Conservation (phyloP, 2,329 filamentous ascomycete genomes). For the Venturiaceae sp. region DNA sequence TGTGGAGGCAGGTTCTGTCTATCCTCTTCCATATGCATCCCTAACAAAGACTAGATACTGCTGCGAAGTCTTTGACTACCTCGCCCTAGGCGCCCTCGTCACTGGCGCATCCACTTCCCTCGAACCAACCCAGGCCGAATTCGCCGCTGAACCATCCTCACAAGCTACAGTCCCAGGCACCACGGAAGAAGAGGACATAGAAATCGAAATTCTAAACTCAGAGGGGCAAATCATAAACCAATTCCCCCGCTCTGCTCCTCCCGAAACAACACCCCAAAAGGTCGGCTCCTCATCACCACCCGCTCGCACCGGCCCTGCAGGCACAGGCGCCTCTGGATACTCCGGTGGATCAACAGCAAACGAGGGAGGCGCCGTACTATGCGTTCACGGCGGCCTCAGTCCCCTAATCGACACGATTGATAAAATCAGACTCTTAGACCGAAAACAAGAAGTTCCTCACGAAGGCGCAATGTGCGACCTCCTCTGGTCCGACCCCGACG, state of each 20-base stretch:
- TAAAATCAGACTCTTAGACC: slow-evolving; percentile 88
- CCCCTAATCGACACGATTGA: slow-evolving; percentile 89
- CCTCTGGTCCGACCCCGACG: slow-evolving; percentile 95
- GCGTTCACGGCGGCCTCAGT: slow-evolving; percentile 88
- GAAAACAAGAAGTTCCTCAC: slow-evolving; percentile 96
- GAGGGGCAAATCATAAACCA: slow-evolving; percentile 69
- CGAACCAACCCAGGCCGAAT: slow-evolving; percentile 48
- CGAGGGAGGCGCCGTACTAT: slow-evolving; percentile 76
- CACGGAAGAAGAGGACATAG: slow-evolving; percentile 60
- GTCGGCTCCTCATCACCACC: slow-evolving; percentile 25
- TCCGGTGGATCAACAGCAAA: slow-evolving; percentile 47
- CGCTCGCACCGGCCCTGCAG: slow-evolving; percentile 39
- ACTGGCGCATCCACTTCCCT: slow-evolving; percentile 68
- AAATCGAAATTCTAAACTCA: slow-evolving; percentile 88
- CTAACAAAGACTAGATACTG: slow-evolving; percentile 48
- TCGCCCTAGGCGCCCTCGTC: slow-evolving; percentile 80
- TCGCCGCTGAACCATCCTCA: slow-evolving; percentile 35
- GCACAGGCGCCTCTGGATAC: slow-evolving; percentile 58
- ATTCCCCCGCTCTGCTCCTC: slow-evolving; percentile 41
- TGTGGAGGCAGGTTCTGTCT: slow-evolving; percentile 60
- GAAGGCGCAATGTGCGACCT: slow-evolving; percentile 99
- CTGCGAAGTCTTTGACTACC: slow-evolving; percentile 96
- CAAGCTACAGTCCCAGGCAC: slow-evolving; percentile 23
- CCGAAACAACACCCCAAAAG: slow-evolving; percentile 10
- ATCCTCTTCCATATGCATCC: neutral